Conservation (phyloP, 1,284 basidiomycete genomes). For the Mycosarcoma mackinlayi region DNA sequence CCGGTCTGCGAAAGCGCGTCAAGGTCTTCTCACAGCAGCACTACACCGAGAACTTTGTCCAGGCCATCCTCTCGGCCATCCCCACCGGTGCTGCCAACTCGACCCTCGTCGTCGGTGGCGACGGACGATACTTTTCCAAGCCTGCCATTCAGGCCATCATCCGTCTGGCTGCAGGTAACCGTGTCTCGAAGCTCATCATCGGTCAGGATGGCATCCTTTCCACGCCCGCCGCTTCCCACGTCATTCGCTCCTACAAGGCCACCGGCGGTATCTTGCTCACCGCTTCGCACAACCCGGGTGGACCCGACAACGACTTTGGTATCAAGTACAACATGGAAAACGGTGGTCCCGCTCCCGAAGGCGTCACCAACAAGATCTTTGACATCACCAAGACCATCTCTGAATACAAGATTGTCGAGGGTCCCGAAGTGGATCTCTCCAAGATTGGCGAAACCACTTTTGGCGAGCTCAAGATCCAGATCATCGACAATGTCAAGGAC, state of each 20-base stretch:
- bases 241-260: constrained; percentile 95
- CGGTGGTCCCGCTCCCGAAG: constrained; percentile 95
- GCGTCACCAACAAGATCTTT: constrained; percentile 91
- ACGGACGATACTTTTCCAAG: constrained; percentile 92
- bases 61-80: constrained; percentile 92
- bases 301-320: constrained; percentile 96
- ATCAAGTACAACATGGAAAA: constrained; percentile 99
- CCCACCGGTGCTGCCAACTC: constrained; percentile 76
- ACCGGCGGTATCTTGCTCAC: constrained; percentile 96
- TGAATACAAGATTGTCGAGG: constrained; percentile 86
- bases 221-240: constrained; percentile 93
- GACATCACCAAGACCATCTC: constrained; percentile 87
- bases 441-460: constrained; percentile 83
- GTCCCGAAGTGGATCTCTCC: constrained; percentile 83
- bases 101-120: constrained; percentile 94
- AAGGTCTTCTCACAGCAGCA: constrained; percentile 74
- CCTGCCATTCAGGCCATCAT: constrained; percentile 91
- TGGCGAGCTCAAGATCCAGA: constrained; percentile 77
- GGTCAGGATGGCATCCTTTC: constrained; percentile 87
- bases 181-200: constrained; percentile 66
- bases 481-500: constrained; percentile 94
- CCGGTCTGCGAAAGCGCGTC: constrained; percentile 66
- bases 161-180: constrained; percentile 87
- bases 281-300: constrained; percentile 98
- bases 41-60: constrained; percentile 99